Base-by-base conservation (phyloP, 2,329 filamentous ascomycete species). In the Raffaelea ambrosiae region DNA sequence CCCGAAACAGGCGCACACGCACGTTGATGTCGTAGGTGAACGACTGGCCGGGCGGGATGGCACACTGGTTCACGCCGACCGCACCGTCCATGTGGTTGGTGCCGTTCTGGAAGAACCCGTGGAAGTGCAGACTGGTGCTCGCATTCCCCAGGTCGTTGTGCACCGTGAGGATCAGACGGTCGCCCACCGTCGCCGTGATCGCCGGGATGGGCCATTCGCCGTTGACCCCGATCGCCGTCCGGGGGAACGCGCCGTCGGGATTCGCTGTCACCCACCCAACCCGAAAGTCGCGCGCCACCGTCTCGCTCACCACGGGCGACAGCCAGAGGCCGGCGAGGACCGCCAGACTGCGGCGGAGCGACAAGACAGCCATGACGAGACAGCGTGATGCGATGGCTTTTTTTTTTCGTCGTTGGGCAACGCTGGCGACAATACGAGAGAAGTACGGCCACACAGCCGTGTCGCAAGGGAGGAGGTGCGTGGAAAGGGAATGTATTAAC, bases 181-280 rank as follows among this genome's bases (percentile, higher is more conserved):
- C 83, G 46, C 82, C 83, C 35, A 81, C 66, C 35, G 72, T 74
- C 36, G 76, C 82, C 42, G 74, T 71, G 48, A 88, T 82, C 31
- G 64, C 66, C 1, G 87, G 86, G 43, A 84, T 73, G 1, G 86
- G 86, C 83, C 86, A 88, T 65, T 81, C 62, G 4, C 77, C 78
- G 57, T 91, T 91, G 66, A 91, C 83, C 31, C 83, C 84, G 59
- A 91, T 86, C 3, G 76, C 76, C 11, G 79, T 73, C 26, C 86
- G 74, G 35, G 75, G 68, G 51, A 74, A 74, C 10, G 72, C 69
- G 23, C 81, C 82, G 65, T 90, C 86, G 0, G 86, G 86, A 55
- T 85, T 84, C 20, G 82, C 77, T 23, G 66, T 74, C 16, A 86
- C 78, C 84, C 86, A 89, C 50, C 74, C 77, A 53, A 88, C 71